Base-by-base conservation (phyloP, 106 monocot species). In the Iris macrosiphon region DNA sequence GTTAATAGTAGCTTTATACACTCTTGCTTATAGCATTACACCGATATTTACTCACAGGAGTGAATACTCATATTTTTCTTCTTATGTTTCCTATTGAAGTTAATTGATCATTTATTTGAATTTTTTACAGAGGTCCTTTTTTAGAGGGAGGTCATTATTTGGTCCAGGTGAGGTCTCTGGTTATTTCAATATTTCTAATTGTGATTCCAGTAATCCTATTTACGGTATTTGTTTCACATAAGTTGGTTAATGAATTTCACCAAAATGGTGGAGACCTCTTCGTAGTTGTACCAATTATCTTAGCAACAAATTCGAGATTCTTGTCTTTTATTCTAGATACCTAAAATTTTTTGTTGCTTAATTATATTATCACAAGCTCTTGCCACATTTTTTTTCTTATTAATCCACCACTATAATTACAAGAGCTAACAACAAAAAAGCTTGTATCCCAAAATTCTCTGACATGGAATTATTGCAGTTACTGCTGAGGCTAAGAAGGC, bases 101-200 rank as follows among this genome's bases (percentile, higher is more conserved):
- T n/a, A n/a, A n/a, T n/a, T n/a, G n/a, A n/a, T n/a, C n/a, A n/a
- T n/a, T n/a, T n/a, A n/a, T n/a, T n/a, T n/a, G n/a, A n/a, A n/a
- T n/a, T n/a, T n/a, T n/a, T n/a, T n/a, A 41, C 75, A 91, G 90
- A 85, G 51, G 49, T 91, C 85, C 66, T 70, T 72, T 39, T 56
- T 81, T 25, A 81, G 85, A 32, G 90, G 90, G 57, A 75, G 90
- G 59, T 52, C 85, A 24, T 61, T 91, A 72, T 91, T 91, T 65
- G 90, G 90, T 54, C 90, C 90, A 26, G 90, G 77, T 63, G 40
- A 75, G 81, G 54, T 85, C 85, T 33, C 57, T 91, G 44, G 15
- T 81, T 38, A 49, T 81, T 20, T 79, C 90, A 38, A 26, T 91
- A 40, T 68, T 60, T 57, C 69, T 91, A 16, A 85, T 85, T 49